Percentiles rank a stretch among this genome's conserved stretches.
Conservation (phyloP, 768 basidiomycete genomes). For the Neoboletus magnificus region DNA sequence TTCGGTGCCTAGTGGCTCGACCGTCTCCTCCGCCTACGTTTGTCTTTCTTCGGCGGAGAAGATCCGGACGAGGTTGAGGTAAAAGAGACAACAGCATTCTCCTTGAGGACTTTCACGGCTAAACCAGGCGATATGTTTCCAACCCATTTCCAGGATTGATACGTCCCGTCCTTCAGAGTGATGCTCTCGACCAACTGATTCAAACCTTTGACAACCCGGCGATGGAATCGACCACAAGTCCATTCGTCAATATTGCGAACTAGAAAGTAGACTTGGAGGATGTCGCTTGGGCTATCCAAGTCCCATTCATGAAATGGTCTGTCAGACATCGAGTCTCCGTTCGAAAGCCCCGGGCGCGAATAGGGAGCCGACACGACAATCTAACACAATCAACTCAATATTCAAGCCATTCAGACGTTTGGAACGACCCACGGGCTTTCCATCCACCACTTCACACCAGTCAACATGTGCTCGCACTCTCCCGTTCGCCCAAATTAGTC, state of each 20-base stretch:
- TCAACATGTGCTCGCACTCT: conserved; percentile 53
- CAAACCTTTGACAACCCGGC: conserved; percentile 40
- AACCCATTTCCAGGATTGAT: conserved; percentile 48
- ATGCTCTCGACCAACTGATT: conserved; percentile 35
- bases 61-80: conserved; percentile 28
- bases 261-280: conserved; percentile 48
- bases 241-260: conserved; percentile 53
- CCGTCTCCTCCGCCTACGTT: conserved; percentile 27
- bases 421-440: conserved; percentile 32
- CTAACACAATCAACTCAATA: conserved; percentile 27
- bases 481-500: conserved; percentile 52
- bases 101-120: conserved; percentile 29
- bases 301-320: conserved; percentile 48
- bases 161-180: conserved; percentile 30
- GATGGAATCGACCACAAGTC: conserved; percentile 44
- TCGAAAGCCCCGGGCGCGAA: conserved; percentile 18
- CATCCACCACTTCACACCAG: conserved; percentile 42
- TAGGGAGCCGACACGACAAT: conserved; percentile 50
- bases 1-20: conserved; percentile 23
- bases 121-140: conserved; percentile 30
- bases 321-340: conserved; percentile 12
- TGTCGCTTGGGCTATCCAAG: conserved; percentile 42
- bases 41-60: conserved; percentile 30
- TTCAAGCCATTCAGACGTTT: background rate
- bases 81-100: conserved; percentile 33